A percentile compares a stretch with the other conserved stretches of the same genome.
phyloP scores from a whole-genome alignment of 176 grass and related monocot genomes.

The Paspalum vaginatum region DNA sequence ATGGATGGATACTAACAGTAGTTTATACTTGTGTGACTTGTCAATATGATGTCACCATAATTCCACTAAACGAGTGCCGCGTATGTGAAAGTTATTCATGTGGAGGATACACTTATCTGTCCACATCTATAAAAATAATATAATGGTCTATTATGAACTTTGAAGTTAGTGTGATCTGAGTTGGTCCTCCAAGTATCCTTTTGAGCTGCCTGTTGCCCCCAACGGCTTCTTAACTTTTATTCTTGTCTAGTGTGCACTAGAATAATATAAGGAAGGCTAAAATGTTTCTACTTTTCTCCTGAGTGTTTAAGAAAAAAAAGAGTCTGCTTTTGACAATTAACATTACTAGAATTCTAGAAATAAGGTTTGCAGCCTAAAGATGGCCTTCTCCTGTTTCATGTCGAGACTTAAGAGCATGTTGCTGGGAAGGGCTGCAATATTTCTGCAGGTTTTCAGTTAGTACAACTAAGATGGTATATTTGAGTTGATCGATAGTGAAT shows the following conservation, averaged over 20 bases:
- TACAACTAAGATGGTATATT: constrained; percentile 11
- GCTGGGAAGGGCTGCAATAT: background rate
- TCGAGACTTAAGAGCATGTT: background rate
- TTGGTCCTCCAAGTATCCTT: constrained; percentile 41
- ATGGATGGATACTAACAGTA: constrained; percentile 36
- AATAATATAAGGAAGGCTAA: constrained; percentile 30
- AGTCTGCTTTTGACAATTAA: constrained; percentile 36
- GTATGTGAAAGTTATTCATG: constrained; percentile 47
- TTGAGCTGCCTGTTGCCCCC: constrained; percentile 32
- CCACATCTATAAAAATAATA: constrained; percentile 43
- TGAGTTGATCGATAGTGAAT: constrained; percentile 4
- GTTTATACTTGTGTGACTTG: constrained; percentile 43
- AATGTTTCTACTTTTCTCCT: constrained; percentile 21
- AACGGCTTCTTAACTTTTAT: constrained; percentile 21
- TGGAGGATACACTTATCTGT: constrained; percentile 47
- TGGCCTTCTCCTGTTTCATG: constrained; percentile 21
- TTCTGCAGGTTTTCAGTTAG: background rate
- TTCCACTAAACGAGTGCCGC: constrained; percentile 35
- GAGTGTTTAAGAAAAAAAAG: background rate
- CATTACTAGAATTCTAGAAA: too few species aligned
- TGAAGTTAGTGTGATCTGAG: constrained; percentile 53
- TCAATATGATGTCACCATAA: constrained; percentile 42
- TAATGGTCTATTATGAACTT: constrained; percentile 30
- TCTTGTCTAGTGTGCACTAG: constrained; percentile 43
- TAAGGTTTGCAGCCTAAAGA: constrained; percentile 33